Conservation (phyloP, 1,139 yeast genomes). For the Zygosaccharomyces pseudobailii region DNA sequence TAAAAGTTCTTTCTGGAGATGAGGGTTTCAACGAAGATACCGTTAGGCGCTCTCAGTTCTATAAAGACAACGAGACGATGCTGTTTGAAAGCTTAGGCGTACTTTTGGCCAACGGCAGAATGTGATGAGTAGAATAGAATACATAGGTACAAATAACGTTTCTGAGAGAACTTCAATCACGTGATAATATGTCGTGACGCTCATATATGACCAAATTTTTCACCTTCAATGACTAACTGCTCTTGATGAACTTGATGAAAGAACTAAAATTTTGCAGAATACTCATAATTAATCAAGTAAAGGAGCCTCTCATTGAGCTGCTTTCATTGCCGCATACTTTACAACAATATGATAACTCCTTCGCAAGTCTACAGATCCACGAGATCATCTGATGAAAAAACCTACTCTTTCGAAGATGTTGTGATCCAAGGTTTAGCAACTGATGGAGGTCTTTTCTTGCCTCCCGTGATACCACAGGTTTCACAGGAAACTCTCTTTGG, state of each 20-base stretch:
- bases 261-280: neutral
- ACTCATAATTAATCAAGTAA: neutral
- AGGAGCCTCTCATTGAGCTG: neutral
- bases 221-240: neutral
- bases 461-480: conserved; percentile 71
- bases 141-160: neutral
- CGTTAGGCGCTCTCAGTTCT: conserved; percentile 78
- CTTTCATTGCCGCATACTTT: neutral
- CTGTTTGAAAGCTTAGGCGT: conserved; percentile 73
- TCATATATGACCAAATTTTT: conserved; percentile 1
- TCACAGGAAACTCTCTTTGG: conserved; percentile 51
- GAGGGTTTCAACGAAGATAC: conserved; percentile 88
- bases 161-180: neutral
- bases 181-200: neutral
- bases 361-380: conserved; percentile 81
- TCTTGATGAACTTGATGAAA: neutral
- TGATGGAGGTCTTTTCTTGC: conserved; percentile 94
- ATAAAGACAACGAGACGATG: conserved; percentile 60
- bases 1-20: conserved; percentile 75
- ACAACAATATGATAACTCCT: conserved; percentile 21
- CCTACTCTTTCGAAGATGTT: conserved; percentile 81
- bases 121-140: conserved; percentile 27
- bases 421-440: conserved; percentile 91
- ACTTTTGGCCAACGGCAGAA: conserved; percentile 46
- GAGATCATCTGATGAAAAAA: conserved; percentile 54